Percentiles rank a stretch among this genome's conserved stretches.
These are phyloP conservation scores for Cylindrotheca fusiformis DNA, from an alignment of 108 stramenopile species.

Conservation along the genomic window DNA sequence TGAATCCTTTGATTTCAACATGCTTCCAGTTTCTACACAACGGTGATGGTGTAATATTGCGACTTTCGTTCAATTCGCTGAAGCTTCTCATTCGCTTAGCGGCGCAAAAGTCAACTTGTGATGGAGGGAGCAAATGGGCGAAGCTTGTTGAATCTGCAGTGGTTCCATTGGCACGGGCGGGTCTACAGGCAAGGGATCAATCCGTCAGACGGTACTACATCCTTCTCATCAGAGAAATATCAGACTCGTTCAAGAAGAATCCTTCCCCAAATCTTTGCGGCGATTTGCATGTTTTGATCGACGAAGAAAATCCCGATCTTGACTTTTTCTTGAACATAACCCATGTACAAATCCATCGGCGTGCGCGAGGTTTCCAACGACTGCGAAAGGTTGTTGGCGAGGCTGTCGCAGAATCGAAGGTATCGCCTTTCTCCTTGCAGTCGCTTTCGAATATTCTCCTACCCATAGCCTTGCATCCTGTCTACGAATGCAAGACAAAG, in stretches of 20 bases:
- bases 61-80: constrained; percentile 65
- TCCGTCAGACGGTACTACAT: constrained; percentile 56
- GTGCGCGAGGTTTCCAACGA: constrained; percentile 74
- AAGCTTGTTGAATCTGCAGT: constrained; percentile 66
- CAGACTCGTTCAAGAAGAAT: constrained; percentile 31
- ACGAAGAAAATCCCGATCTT: constrained; percentile 83
- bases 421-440: constrained; percentile 44
- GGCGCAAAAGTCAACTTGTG: constrained; percentile 13
- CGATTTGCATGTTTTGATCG: constrained; percentile 58
- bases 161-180: constrained; percentile 55
- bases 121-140: constrained; percentile 41
- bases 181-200: constrained; percentile 43
- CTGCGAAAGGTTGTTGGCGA: constrained; percentile 57
- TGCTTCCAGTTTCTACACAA: constrained; percentile 75
- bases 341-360: constrained; percentile 95
- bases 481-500: constrained; percentile 79
- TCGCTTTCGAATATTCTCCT: constrained; percentile 72
- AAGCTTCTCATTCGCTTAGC: constrained; percentile 56
- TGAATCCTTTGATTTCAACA: constrained; percentile 59
- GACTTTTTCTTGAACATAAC: constrained; percentile 94
- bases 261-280: constrained; percentile 67
- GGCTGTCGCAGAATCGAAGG: not conserved
- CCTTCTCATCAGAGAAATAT: constrained; percentile 60
- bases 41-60: constrained; percentile 71
- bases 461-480: constrained; percentile 83